Conservation (phyloP, 192 early-diverging fungal species). For the Geosiphon pyriformis region DNA sequence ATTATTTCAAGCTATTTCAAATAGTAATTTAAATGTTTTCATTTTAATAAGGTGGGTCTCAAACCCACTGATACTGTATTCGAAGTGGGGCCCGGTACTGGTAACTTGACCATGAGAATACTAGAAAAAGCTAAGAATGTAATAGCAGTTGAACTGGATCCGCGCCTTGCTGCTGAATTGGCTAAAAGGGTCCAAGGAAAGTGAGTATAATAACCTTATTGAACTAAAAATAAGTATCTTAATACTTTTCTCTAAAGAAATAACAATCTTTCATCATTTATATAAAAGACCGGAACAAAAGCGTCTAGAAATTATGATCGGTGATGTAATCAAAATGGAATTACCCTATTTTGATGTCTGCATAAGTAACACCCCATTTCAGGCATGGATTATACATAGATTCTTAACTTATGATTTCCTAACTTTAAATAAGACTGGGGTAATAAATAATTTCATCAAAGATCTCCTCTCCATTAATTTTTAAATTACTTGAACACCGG, state of each 20-base stretch:
- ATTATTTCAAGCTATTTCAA: too few relatives aligned
- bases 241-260: not conserved
- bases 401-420: not conserved
- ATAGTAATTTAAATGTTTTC: not conserved
- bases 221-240: not conserved
- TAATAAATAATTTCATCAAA: slow-evolving; percentile 24
- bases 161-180: slow-evolving; percentile 92
- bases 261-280: not conserved
- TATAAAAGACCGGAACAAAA: slow-evolving; percentile 62
- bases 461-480: slow-evolving; percentile 92
- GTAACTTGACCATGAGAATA: slow-evolving; percentile 95
- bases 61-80: slow-evolving; percentile 69
- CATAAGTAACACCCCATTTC: slow-evolving; percentile 97
- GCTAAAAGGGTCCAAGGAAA: slow-evolving; percentile 96
- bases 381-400: slow-evolving; percentile 32
- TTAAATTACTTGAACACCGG: slow-evolving; percentile 95
- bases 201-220: slow-evolving; percentile 40
- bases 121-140: slow-evolving; percentile 90
- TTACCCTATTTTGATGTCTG: slow-evolving; percentile 98
- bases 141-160: slow-evolving; percentile 94
- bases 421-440: not conserved
- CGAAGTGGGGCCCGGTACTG: slow-evolving; percentile 98
- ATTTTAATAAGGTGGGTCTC: slow-evolving; percentile 39
- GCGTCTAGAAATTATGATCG: slow-evolving; percentile 90
- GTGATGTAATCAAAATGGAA: slow-evolving; percentile 96